Evolutionary conservation across 2,329 filamentous ascomycete species (phyloP).

Genomic region (Teratosphaeria epicoccoides): DNA sequence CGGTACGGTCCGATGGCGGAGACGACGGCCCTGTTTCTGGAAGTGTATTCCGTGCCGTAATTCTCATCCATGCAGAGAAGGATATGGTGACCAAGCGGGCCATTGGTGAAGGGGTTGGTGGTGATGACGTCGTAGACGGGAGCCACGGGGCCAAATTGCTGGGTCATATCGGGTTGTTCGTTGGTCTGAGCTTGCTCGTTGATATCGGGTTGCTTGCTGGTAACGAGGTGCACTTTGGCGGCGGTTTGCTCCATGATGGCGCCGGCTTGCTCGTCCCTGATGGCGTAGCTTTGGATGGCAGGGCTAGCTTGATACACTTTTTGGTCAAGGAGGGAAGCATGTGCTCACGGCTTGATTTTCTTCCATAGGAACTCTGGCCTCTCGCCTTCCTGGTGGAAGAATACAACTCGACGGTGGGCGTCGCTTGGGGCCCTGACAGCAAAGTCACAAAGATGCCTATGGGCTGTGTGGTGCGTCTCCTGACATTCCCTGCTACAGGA

Average conservation of each 20-base stretch:
- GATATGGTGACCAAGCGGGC: neutral
- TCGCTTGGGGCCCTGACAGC: neutral
- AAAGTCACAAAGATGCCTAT: neutral
- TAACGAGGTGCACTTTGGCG: too few species aligned
- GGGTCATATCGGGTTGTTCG: neutral
- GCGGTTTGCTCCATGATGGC: too few species aligned
- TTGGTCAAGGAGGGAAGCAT: too few species aligned
- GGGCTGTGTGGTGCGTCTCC: neutral
- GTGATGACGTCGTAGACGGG: neutral
- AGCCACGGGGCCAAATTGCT: neutral
- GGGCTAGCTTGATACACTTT: too few species aligned
- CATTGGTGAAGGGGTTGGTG: neutral
- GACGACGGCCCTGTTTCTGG: neutral
- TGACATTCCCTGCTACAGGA: neutral
- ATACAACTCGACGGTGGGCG: neutral
- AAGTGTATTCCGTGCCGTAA: neutral
- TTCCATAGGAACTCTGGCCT: neutral
- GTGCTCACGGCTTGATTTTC: neutral
- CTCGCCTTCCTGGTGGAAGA: neutral
- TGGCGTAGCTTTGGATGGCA: too few species aligned
- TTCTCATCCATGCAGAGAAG: neutral
- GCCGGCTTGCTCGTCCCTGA: too few species aligned
- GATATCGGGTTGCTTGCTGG: too few species aligned
- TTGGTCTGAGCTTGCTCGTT: too few species aligned
- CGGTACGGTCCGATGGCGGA: neutral